Base-by-base conservation (phyloP, 352 stramenopile genomes). In the Pythium utonaiense region DNA sequence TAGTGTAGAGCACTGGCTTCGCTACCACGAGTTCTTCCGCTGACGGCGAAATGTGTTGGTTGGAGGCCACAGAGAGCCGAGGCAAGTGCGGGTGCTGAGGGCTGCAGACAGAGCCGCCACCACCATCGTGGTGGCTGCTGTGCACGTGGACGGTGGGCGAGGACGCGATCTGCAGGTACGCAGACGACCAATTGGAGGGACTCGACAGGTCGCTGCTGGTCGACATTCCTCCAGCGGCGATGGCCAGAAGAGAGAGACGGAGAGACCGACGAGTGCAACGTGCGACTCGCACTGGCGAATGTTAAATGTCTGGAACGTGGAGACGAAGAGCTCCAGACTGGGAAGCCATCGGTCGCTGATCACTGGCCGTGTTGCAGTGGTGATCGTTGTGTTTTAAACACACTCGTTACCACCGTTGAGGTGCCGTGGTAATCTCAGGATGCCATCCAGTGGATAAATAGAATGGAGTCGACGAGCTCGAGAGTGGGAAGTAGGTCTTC, bases 1-100 rank as follows among this genome's bases (percentile, higher is more conserved):
- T 74, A 5, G 63, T 17, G 49, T 86, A 85, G 1, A 89, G 58
- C 41, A 73, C 64, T 49, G 53, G 25, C 3, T 57, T 31, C 17
- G 25, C 53, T 21, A 48, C 12, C 33, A 34, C 44, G 51, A 36
- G 25, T 17, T 44, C 47, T 19, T 53, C 33, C 13, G 33, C 14
- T 6, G 24, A 49, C 24, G 41, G 33, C 41, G 24, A n/a, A 8
- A 49, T n/a, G 17, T 49, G 41, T n/a, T 49, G 19, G 16, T 3
- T 49, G 41, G 41, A 49, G 19, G 27, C 41, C 19, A 49, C 16
- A 8, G 41, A 49, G 41, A 49, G 41, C 9, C 41, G 41, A 24
- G 41, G 41, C 24, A 49, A 40, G 33, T 40, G 28, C 28, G 28
- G 28, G 9, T 33, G 28, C 28, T 33, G 28, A 5, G 28, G 5